Evolutionary conservation across 208 protist species (phyloP).

Genomic region (Phytomonas francai): DNA sequence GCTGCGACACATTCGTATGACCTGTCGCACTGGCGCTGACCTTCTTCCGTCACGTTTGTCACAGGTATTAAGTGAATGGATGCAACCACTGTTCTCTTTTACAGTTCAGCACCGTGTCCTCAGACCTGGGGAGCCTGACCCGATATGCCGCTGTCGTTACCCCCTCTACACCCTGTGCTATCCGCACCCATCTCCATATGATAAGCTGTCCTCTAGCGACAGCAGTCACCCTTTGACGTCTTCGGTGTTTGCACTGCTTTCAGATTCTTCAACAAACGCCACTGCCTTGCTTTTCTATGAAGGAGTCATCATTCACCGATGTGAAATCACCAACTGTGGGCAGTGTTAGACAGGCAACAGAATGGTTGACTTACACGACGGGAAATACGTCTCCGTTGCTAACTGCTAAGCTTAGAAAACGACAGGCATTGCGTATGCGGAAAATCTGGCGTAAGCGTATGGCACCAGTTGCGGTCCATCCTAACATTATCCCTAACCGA

Average conservation of each 20-base stretch:
- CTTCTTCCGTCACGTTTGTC: constrained; percentile 14
- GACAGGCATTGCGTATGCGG: constrained; percentile 1
- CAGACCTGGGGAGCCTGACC: constrained; percentile 14
- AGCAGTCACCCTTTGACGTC: neutral
- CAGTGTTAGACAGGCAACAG: neutral
- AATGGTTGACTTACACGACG: neutral
- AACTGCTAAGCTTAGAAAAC: neutral
- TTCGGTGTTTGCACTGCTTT: neutral
- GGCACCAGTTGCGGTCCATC: constrained; percentile 5
- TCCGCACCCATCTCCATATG: constrained; percentile 30
- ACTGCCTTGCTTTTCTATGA: neutral
- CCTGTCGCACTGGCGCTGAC: constrained; percentile 12
- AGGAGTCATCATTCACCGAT: neutral
- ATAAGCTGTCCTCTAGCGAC: constrained; percentile 10
- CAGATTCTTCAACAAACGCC: neutral
- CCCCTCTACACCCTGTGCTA: constrained; percentile 54
- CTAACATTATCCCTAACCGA: constrained; percentile 19
- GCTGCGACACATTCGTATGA: constrained; percentile 53
- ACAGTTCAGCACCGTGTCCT: constrained; percentile 27
- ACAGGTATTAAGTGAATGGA: constrained; percentile 16
- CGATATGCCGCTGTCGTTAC: constrained; percentile 43
- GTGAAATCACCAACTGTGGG: neutral
- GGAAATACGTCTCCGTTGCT: neutral
- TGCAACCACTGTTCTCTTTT: constrained; percentile 28
- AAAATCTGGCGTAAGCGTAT: constrained; percentile 7